A percentile compares a stretch with the other conserved stretches of the same genome.
Conservation (phyloP, 371 early-diverging fungal genomes). For the Cokeromyces recurvatus region DNA sequence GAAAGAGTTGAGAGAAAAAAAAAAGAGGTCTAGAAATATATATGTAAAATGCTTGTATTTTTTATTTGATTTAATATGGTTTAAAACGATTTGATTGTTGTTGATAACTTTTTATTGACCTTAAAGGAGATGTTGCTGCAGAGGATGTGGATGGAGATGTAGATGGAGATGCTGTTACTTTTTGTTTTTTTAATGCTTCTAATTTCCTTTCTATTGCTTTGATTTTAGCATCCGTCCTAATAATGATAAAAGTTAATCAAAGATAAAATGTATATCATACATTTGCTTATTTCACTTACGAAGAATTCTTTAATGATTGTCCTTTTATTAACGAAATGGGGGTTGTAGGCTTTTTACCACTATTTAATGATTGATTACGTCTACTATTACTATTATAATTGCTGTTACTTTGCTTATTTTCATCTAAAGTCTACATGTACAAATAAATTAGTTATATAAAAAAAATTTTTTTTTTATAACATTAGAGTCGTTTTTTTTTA, state of each 20-base stretch:
- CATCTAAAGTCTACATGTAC: constrained; percentile 18
- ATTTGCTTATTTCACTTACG: constrained; percentile 14
- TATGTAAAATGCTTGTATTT: no score
- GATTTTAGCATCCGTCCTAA: constrained; percentile 58
- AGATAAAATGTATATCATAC: background rate
- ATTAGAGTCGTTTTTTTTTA: no score
- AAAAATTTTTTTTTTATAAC: constrained; percentile 24
- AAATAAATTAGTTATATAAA: background rate
- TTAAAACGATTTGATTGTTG: no score
- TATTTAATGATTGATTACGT: constrained; percentile 12
- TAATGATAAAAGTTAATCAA: background rate
- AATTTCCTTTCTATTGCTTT: constrained; percentile 59
- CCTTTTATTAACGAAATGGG: constrained; percentile 35
- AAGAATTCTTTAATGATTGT: constrained; percentile 42
- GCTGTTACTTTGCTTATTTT: constrained; percentile 20
- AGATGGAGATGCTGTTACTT: background rate
- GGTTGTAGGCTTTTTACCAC: constrained; percentile 8
- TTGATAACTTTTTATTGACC: no score
- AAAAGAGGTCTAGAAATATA: no score
- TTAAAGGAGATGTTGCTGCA: no score
- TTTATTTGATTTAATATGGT: no score
- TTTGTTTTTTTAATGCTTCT: constrained; percentile 1
- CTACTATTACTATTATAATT: no score
- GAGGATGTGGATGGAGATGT: background rate
- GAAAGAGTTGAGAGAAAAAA: no score